phyloP scores from a whole-genome alignment of 169 alveolate species.

The Cystoisospora suis region DNA sequence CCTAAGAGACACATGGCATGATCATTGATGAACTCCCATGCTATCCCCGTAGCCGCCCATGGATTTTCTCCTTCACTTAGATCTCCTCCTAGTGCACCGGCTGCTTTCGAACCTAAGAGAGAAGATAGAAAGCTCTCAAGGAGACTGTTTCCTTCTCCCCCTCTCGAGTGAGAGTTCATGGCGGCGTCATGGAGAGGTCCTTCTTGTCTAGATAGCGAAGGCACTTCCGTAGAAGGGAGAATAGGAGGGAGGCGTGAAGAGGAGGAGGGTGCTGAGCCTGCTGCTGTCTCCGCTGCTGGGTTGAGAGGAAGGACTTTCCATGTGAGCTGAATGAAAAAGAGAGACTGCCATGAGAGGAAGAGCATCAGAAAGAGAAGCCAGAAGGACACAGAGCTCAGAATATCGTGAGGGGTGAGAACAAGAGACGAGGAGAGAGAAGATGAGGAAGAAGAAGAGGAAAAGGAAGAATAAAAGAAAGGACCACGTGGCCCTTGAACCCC shows the following conservation, averaged over 20 bases:
- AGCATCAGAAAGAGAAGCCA: slow-evolving; percentile 64
- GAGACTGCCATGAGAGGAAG: slow-evolving; percentile 63
- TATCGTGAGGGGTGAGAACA: slow-evolving; percentile 64
- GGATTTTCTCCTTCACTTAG: not conserved
- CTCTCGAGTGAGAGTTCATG: not conserved
- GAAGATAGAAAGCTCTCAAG: too few species aligned
- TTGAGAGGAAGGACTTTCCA: slow-evolving; percentile 59
- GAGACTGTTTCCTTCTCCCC: too few species aligned
- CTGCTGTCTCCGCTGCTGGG: not conserved
- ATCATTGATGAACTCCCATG: slow-evolving; percentile 46
- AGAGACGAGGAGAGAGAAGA: slow-evolving; percentile 50
- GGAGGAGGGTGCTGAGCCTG: not conserved
- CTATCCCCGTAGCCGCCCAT: not conserved
- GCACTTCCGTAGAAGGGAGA: not conserved
- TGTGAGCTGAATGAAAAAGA: slow-evolving; percentile 45
- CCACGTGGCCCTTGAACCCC: too few species aligned
- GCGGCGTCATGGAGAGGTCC: not conserved
- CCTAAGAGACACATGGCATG: slow-evolving; percentile 51
- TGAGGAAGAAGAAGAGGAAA: not conserved
- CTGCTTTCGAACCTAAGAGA: not conserved
- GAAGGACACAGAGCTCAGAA: slow-evolving; percentile 59
- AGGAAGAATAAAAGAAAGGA: too few species aligned
- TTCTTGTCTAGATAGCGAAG: not conserved
- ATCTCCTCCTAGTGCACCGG: not conserved
- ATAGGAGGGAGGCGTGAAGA: not conserved